A percentile compares a stretch with the other conserved stretches of the same genome.
These are phyloP conservation scores for Endoconidiophora laricicola DNA, from an alignment of 2,329 filamentous ascomycete genomes.

Conservation along the genomic window DNA sequence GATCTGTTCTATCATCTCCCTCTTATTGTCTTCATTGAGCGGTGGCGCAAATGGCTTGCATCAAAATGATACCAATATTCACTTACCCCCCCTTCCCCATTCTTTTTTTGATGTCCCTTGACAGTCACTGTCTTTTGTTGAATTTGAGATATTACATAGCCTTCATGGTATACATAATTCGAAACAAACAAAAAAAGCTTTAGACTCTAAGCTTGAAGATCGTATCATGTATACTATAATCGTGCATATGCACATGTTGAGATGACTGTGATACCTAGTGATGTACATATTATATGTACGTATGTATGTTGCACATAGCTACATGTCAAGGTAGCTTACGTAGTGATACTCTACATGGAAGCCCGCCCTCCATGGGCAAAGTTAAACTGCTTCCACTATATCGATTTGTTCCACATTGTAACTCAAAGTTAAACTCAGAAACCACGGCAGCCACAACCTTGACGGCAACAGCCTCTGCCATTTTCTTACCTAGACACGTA, in stretches of 20 bases:
- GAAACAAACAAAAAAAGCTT: no score
- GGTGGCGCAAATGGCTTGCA: no score
- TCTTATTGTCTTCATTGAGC: not conserved
- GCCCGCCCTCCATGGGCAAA: slow-evolving; percentile 44
- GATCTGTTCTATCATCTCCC: not conserved
- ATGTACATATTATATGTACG: not conserved
- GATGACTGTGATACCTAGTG: not conserved
- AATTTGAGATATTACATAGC: no score
- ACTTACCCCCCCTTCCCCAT: no score
- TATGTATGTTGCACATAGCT: not conserved
- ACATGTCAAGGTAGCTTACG: not conserved
- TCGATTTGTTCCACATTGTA: slow-evolving; percentile 20
- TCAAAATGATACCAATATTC: no score
- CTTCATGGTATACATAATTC: no score
- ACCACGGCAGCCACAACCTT: slow-evolving; percentile 37
- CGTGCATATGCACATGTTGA: not conserved
- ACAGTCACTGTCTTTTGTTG: no score
- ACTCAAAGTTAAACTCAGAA: slow-evolving; percentile 32
- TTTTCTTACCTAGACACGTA: slow-evolving; percentile 44
- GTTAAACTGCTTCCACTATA: slow-evolving; percentile 39
- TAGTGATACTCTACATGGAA: slow-evolving; percentile 29
- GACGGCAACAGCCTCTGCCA: slow-evolving; percentile 44
- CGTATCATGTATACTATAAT: not conserved
- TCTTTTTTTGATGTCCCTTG: no score
- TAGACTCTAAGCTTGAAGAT: no score